phyloP scores from a whole-genome alignment of 176 grass and related monocot species.

The Otatea glauca region DNA sequence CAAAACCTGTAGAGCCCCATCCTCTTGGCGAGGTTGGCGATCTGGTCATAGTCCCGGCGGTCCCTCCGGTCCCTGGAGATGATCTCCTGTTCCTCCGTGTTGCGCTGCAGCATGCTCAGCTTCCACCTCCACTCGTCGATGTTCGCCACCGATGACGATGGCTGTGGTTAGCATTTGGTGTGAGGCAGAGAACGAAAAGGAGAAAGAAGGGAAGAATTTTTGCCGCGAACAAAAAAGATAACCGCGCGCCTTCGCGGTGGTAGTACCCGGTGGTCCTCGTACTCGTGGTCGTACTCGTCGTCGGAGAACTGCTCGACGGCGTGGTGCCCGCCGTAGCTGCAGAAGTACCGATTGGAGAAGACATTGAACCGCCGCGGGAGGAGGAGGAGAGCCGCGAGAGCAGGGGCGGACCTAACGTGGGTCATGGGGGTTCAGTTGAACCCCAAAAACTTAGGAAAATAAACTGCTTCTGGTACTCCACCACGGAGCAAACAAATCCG shows the following conservation, averaged over 20 bases:
- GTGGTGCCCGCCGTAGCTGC: slow-evolving; percentile 38
- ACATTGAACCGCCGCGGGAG: slow-evolving; percentile 35
- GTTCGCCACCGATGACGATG: slow-evolving; percentile 85
- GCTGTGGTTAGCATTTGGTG: slow-evolving; percentile 42
- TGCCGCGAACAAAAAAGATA: background rate
- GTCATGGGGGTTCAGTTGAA: too few species aligned
- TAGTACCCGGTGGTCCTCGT: slow-evolving; percentile 75
- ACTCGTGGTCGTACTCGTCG: slow-evolving; percentile 94
- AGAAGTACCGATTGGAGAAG: slow-evolving; percentile 30
- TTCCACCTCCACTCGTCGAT: slow-evolving; percentile 99
- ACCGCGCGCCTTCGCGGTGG: slow-evolving; percentile 3
- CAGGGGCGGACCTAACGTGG: too few species aligned
- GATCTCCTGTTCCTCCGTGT: slow-evolving; percentile 87
- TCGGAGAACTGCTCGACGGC: slow-evolving; percentile 93
- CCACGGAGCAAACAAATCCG: too few species aligned
- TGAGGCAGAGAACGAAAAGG: background rate
- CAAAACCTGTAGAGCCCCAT: slow-evolving; percentile 86
- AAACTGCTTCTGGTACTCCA: too few species aligned
- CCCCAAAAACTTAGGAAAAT: too few species aligned
- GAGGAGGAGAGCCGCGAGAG: slow-evolving; percentile 47
- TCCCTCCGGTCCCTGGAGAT: slow-evolving; percentile 89
- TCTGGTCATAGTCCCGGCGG: slow-evolving; percentile 84
- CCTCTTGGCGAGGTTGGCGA: slow-evolving; percentile 77
- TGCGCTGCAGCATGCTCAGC: slow-evolving; percentile 83
- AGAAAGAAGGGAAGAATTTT: background rate